Conservation (phyloP, 768 basidiomycete species). For the Phaeotremella fagi region DNA sequence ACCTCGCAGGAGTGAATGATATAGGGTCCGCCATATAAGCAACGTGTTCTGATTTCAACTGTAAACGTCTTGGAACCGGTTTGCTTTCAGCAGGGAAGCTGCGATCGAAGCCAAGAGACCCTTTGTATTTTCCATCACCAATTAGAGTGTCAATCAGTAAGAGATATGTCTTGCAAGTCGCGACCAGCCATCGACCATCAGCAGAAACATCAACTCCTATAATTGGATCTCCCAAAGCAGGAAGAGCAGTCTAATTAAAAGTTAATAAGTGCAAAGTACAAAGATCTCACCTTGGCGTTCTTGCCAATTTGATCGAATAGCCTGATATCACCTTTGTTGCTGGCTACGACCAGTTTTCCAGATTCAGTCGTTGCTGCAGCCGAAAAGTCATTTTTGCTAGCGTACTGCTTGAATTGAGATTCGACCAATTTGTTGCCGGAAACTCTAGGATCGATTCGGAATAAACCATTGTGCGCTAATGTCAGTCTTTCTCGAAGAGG, state of each 20-base stretch:
- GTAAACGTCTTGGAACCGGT: slow-evolving; percentile 81
- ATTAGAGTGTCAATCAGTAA: slow-evolving; percentile 92
- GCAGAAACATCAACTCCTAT: slow-evolving; percentile 90
- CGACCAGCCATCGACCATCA: slow-evolving; percentile 89
- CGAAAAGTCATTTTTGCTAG: slow-evolving; percentile 90
- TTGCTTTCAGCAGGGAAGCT: slow-evolving; percentile 93
- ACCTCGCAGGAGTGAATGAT: slow-evolving; percentile 91
- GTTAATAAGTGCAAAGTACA: background rate
- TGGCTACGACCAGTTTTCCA: slow-evolving; percentile 87
- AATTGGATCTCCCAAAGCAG: slow-evolving; percentile 91
- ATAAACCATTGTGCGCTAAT: slow-evolving; percentile 86
- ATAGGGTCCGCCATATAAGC: slow-evolving; percentile 87
- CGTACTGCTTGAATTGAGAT: slow-evolving; percentile 92
- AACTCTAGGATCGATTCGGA: slow-evolving; percentile 94
- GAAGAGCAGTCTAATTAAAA: slow-evolving; percentile 77
- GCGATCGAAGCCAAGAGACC: slow-evolving; percentile 81
- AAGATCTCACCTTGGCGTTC: slow-evolving; percentile 67
- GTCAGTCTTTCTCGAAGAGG: background rate
- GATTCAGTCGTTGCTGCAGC: slow-evolving; percentile 79
- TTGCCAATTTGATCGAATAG: slow-evolving; percentile 95
- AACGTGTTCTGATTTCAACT: slow-evolving; percentile 83
- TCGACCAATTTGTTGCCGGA: slow-evolving; percentile 90
- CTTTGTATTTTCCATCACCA: slow-evolving; percentile 78
- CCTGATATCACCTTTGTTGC: slow-evolving; percentile 93
- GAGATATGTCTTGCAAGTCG: slow-evolving; percentile 89